Base-by-base conservation (phyloP, 768 basidiomycete species). In the Boletus fagicola region DNA sequence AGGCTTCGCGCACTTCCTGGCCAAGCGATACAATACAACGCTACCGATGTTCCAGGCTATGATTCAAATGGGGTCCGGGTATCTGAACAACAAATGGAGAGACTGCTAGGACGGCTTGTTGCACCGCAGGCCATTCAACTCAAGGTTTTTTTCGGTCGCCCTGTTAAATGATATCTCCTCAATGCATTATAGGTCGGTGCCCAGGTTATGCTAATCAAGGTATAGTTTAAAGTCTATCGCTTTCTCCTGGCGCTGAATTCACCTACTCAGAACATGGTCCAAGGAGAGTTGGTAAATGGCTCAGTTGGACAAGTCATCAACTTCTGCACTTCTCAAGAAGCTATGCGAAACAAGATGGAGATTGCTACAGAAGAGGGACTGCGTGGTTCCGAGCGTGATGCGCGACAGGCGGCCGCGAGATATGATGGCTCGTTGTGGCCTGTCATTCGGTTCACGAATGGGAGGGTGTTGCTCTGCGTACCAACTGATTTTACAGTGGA, bases 151-250 rank as follows among this genome's bases (percentile, higher is more conserved):
- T 59, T n/a, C 7, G 20, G 20, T 31, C 36, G 36, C 35, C 33
- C 6, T 10, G 35, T 49, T 15, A n/a, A 33, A 44, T 38, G 20
- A 16, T 22, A 28, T 48, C 24, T 50, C 31, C 49, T 56, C 46
- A 64, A 58, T 35, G n/a, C 47, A 42, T 43, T 30, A 43, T 52
- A 92, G 82, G 76, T 87, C 51, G 87, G 87, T 13, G 90, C 92
- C 4, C 94, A 96, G 68, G 94, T 96, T 5, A 92, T 92, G 90
- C 68, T 90, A 3, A 78, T 88, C 61, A 88, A 88, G 77, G 87
- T 84, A 56, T 9, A 47, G 47, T n/a, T 40, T 26, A 7, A 33
- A 46, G 10, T 36, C 3, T n/a, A n/a, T 39, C 9, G 5, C 18
- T 35, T 38, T 60, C 33, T 38, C 26, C 12, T 36, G 12, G 18